Evolutionary conservation across 75 land plant species (phyloP).

Genomic region (Pinus albicaulis): DNA sequence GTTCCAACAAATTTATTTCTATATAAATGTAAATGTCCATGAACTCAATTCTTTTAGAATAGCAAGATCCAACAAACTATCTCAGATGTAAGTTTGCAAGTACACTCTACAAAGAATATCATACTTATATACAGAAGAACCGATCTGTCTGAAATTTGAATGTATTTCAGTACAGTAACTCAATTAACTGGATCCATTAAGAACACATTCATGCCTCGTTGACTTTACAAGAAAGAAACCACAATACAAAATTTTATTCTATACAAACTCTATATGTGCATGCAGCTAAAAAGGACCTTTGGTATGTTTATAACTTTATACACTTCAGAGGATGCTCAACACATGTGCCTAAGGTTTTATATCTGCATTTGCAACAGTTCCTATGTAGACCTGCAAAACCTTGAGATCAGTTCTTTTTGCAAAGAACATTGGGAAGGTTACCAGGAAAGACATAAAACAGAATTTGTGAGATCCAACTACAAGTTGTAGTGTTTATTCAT

Average conservation of each 20-base stretch:
- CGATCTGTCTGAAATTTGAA: not conserved
- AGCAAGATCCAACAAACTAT: not conserved
- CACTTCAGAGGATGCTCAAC: not conserved
- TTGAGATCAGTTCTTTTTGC: not conserved
- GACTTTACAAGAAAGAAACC: not conserved
- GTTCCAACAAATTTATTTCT: too few species aligned
- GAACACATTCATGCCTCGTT: not conserved
- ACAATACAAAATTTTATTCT: not conserved
- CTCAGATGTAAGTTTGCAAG: not conserved
- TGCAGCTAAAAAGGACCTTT: not conserved
- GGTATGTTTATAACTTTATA: not conserved
- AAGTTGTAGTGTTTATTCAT: not conserved
- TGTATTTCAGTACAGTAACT: not conserved
- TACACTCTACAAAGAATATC: too few species aligned
- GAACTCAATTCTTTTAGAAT: too few species aligned
- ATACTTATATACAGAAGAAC: not conserved
- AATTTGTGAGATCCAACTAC: not conserved
- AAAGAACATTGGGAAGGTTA: not conserved
- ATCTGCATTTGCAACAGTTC: not conserved
- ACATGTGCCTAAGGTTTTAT: not conserved
- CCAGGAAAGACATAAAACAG: too few species aligned
- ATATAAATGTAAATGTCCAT: too few species aligned
- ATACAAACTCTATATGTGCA: not conserved
- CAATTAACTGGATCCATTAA: not conserved
- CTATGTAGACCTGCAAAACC: not conserved